Base-by-base conservation (phyloP, 805 yeast genomes). In the Starmerella etchellsii region DNA sequence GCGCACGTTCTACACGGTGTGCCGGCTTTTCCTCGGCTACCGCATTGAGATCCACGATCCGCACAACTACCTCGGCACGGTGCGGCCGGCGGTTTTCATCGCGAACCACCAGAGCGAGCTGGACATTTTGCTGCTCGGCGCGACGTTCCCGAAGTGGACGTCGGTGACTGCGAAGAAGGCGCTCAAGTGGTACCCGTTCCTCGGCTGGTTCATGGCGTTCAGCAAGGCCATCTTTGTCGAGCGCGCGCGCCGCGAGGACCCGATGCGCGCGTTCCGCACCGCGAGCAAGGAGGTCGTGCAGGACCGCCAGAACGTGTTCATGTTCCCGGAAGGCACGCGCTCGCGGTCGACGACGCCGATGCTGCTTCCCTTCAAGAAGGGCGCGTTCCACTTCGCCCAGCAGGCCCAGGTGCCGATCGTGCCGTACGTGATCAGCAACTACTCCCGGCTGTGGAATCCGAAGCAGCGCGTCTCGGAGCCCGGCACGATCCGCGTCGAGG, bases 281-380 rank as follows among this genome's bases (percentile, higher is more conserved):
- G 95, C 96, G 4, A 69, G 83, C 39, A 59, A 62, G 10, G 66
- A 67, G 21, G 67, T 91, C 59, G 77, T 76, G 56, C 55, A 59
- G 4, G 67, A 76, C 36, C 74, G 76, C 55, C 77, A 87, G 52
- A 82, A 80, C 14, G 69, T 91, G 20, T 91, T 78, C 70, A 75
- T 91, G 64, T 91, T 87, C 68, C 95, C 97, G 21, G 99, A 91
- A 62, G 99, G 99, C 22, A 91, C 98, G 2, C 74, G 99, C 61
- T 84, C 96, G 0, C 81, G 78, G 49, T 63, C 80, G 10, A 62
- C 72, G 20, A 69, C 68, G 27, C 78, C 93, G 37, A 74, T 69
- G 3, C 63, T 91, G 58, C 68, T 84, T 37, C 94, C 94, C 1
- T 84, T 91, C 65, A 91, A 91, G 62, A 91, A 91, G 59, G 99